phyloP scores from a whole-genome alignment of 352 stramenopile species.

The Achlya hypogyna region DNA sequence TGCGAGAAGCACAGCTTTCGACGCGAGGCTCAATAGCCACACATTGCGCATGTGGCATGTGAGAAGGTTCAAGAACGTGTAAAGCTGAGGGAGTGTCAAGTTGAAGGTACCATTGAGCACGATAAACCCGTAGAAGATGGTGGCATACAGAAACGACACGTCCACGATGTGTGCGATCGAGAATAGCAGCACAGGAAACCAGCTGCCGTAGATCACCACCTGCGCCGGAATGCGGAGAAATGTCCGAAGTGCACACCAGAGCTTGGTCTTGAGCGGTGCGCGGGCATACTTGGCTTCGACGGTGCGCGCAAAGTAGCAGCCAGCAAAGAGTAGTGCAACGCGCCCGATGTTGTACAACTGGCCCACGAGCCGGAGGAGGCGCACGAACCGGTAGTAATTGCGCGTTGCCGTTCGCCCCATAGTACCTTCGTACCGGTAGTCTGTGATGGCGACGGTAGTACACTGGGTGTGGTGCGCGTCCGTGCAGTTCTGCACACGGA shows the following conservation, averaged over 20 bases:
- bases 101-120: not conserved
- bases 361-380: not conserved
- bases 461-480: not conserved
- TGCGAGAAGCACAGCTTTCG: not conserved
- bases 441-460: not conserved
- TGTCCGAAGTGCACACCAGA: not conserved
- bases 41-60: constrained; percentile 5
- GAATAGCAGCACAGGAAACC: not conserved
- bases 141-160: not conserved
- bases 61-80: not conserved
- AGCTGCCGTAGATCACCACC: constrained; percentile 8
- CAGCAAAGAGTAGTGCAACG: not conserved
- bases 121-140: not conserved
- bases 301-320: not conserved
- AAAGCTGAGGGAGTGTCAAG: not conserved
- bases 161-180: not conserved
- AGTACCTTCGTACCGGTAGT: constrained; percentile 3
- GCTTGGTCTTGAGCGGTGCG: not conserved
- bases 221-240: not conserved
- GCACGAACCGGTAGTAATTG: not conserved
- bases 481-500: not conserved
- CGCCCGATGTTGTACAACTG: constrained; percentile 5
- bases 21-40: not conserved
- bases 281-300: not conserved
- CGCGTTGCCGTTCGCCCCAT: not conserved